Conservation (phyloP, 768 basidiomycete species). For the Auriscalpium vulgare region DNA sequence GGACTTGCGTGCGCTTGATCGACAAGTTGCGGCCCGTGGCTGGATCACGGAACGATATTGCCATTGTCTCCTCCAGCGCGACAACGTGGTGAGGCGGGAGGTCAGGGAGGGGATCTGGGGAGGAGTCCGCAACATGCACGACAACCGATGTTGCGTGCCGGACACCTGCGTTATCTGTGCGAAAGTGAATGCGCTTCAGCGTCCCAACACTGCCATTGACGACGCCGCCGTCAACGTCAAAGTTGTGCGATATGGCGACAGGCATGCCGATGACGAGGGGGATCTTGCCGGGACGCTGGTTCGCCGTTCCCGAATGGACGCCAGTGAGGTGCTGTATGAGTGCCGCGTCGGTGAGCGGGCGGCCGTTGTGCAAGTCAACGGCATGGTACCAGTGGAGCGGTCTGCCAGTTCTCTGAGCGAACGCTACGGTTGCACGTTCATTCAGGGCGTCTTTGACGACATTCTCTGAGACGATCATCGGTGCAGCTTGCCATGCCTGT, state of each 20-base stretch:
- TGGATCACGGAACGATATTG: conserved; percentile 16
- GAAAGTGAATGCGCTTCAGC: neutral
- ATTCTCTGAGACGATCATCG: conserved; percentile 31
- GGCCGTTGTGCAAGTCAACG: neutral
- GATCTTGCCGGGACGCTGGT: conserved; percentile 23
- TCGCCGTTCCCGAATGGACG: conserved; percentile 22
- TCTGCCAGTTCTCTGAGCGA: conserved; percentile 12
- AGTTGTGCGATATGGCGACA: conserved; percentile 29
- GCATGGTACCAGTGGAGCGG: neutral
- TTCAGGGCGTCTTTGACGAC: conserved; percentile 31
- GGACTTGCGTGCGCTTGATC: conserved; percentile 26
- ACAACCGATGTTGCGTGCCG: conserved; percentile 13
- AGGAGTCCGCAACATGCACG: conserved; percentile 12
- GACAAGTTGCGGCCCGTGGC: conserved; percentile 10
- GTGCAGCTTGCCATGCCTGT: conserved; percentile 20
- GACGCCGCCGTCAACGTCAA: conserved; percentile 28
- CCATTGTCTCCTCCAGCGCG: conserved; percentile 17
- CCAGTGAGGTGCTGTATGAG: neutral
- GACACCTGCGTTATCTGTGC: conserved; percentile 9
- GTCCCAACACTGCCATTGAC: conserved; percentile 26
- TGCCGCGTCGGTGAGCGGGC: neutral
- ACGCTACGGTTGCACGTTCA: conserved; percentile 15
- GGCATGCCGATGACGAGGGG: conserved; percentile 34
- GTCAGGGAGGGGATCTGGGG: conserved; percentile 8
- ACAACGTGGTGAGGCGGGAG: conserved; percentile 14